Evolutionary conservation across 306 rosid genomes (phyloP).

Genomic region (Prunus salicina): DNA sequence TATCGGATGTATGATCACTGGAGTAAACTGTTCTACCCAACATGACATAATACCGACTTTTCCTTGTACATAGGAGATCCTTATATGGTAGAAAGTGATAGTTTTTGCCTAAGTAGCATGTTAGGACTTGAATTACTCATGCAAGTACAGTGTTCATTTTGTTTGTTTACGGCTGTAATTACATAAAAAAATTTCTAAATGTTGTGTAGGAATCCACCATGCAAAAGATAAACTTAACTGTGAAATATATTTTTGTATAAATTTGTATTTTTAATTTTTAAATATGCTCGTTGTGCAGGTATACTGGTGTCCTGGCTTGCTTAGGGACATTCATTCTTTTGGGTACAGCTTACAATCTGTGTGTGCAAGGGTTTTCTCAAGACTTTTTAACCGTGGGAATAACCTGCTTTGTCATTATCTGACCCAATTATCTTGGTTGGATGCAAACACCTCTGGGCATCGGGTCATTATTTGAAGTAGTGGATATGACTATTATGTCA

Average conservation of each 20-base stretch:
- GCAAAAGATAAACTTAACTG: too few species aligned
- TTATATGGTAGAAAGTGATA: too few species aligned
- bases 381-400: background rate
- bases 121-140: too few species aligned
- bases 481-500: background rate
- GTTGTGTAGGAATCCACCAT: background rate
- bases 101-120: too few species aligned
- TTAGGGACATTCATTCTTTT: background rate
- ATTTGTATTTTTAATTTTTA: background rate
- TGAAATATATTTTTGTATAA: too few species aligned
- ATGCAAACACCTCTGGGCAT: background rate
- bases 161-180: background rate
- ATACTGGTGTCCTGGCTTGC: slow-evolving; percentile 16
- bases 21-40: background rate
- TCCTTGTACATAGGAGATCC: background rate
- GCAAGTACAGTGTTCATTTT: background rate
- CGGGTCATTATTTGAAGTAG: background rate
- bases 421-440: background rate
- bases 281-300: slow-evolving; percentile 20
- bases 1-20: background rate
- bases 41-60: background rate
- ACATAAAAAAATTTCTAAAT: background rate
- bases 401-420: background rate
- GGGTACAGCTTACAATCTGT: background rate
- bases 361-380: background rate